Evolutionary conservation across 352 stramenopile species (phyloP).

Genomic region (Peronospora farinosa): DNA sequence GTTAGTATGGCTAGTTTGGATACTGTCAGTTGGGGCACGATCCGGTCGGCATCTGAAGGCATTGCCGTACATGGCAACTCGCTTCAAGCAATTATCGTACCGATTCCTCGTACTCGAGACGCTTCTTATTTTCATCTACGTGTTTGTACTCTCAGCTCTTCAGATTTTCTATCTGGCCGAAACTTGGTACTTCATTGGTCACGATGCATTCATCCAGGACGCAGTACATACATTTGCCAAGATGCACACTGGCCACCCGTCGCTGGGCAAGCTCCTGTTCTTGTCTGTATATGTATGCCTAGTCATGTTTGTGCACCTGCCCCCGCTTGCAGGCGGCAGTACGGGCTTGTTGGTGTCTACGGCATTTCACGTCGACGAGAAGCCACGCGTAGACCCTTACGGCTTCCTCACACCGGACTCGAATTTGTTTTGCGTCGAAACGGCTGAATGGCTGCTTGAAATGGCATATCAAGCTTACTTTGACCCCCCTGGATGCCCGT

Average conservation of each 20-base stretch:
- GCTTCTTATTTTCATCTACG: conserved; percentile 68
- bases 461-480: conserved; percentile 86
- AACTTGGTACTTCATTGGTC: conserved; percentile 66
- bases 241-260: conserved; percentile 43
- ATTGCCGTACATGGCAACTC: conserved; percentile 80
- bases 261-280: conserved; percentile 69
- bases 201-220: conserved; percentile 58
- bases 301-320: conserved; percentile 79
- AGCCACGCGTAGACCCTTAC: conserved; percentile 50
- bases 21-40: conserved; percentile 46
- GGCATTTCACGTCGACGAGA: conserved; percentile 69
- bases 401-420: conserved; percentile 60
- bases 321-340: conserved; percentile 40
- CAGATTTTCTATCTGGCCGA: conserved; percentile 58
- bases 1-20: conserved; percentile 69
- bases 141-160: conserved; percentile 54
- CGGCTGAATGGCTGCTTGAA: conserved; percentile 72
- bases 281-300: conserved; percentile 79
- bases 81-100: conserved; percentile 84
- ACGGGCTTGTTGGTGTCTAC: conserved; percentile 54
- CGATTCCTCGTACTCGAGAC: conserved; percentile 78
- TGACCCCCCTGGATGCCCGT: conserved; percentile 66
- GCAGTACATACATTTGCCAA: conserved; percentile 65
- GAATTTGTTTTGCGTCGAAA: conserved; percentile 85
- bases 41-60: conserved; percentile 55